Evolutionary conservation across 345 rosid species (phyloP), one percentile per base, ranked within the genome.

Genomic region (Gossypium herbaceum): DNA sequence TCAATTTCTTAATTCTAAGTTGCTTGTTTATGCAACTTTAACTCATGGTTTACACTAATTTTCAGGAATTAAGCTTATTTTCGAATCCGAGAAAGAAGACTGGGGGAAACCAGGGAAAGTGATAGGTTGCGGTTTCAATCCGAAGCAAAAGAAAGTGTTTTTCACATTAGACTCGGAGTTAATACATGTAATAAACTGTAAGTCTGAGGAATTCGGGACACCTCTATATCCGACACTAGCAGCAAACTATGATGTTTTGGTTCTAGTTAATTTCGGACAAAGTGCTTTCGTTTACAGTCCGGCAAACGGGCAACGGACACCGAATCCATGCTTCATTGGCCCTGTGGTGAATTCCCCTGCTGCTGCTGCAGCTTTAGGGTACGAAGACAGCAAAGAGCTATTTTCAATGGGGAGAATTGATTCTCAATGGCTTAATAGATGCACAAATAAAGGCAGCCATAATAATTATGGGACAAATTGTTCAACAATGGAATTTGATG

Each of bases 351-450:
- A 74, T 19, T 81, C 89, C 29, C 83, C 94, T 11, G 80, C 85
- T 0, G 85, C 85, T 22, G 79, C 83, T 0, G 85, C 85, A 22
- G 82, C 91, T 68, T 60, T 87, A 50, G 83, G 85, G 5, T 80
- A 84, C 12, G 98, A 88, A n/a, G 97, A 94, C 29, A 92, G 98
- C 77, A 89, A 78, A 79, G 97, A 92, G 80, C 87, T 94, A 1
- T 94, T 94, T 77, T 94, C 98, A 17, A 94, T 92, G 86, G 97
- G 97, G 59, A 94, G 97, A 82, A 85, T 94, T 20, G 96, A 94
- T 72, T 82, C 98, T 9, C 93, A 88, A 43, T 92, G 96, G 94
- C 83, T 88, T 62, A 83, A 82, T 74, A 71, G 93, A 69, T 71
- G 83, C 71, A 60, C 79, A 27, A 81, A 81, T 34, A 84, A 77